Percentiles rank a stretch among this genome's conserved stretches.
These are phyloP conservation scores for Avena eriantha DNA, from an alignment of 176 grass and related monocot genomes.

Conservation along the genomic window DNA sequence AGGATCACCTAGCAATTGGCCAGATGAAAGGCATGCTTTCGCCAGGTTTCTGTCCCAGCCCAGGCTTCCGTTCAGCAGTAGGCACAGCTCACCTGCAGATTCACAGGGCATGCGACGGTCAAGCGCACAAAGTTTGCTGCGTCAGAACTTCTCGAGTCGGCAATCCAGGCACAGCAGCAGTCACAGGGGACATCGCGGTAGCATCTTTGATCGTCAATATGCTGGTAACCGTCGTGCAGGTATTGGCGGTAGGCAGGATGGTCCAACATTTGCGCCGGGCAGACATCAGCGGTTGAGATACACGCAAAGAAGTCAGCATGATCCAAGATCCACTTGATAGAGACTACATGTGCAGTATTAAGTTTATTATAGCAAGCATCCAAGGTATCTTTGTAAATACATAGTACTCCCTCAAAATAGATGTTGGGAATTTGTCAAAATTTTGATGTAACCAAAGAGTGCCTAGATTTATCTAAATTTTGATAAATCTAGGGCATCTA, in stretches of 20 bases:
- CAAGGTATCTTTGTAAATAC: conserved; percentile 51
- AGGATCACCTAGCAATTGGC: conserved; percentile 54
- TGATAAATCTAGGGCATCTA: too few relatives aligned
- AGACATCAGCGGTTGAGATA: conserved; percentile 54
- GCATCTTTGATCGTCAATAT: conserved; percentile 23
- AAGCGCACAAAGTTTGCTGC: conserved; percentile 33
- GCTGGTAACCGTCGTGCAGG: not conserved
- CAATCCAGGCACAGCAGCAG: conserved; percentile 7
- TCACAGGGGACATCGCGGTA: conserved; percentile 23
- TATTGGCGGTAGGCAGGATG: conserved; percentile 44
- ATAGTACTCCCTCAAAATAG: not conserved
- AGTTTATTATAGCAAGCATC: conserved; percentile 21
- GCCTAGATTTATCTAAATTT: too few relatives aligned
- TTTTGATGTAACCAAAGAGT: too few relatives aligned
- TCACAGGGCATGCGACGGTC: conserved; percentile 49
- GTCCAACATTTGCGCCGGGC: conserved; percentile 30
- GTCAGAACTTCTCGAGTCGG: conserved; percentile 33
- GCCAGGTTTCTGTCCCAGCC: conserved; percentile 39
- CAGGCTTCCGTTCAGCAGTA: conserved; percentile 33
- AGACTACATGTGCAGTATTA: conserved; percentile 28
- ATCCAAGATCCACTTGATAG: conserved; percentile 17
- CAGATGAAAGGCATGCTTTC: conserved; percentile 40
- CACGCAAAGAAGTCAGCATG: conserved; percentile 46
- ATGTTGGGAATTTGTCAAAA: too few relatives aligned
- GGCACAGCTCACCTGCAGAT: conserved; percentile 52